Conservation (phyloP, 306 rosid genomes). For the Dryas alaskensis region DNA sequence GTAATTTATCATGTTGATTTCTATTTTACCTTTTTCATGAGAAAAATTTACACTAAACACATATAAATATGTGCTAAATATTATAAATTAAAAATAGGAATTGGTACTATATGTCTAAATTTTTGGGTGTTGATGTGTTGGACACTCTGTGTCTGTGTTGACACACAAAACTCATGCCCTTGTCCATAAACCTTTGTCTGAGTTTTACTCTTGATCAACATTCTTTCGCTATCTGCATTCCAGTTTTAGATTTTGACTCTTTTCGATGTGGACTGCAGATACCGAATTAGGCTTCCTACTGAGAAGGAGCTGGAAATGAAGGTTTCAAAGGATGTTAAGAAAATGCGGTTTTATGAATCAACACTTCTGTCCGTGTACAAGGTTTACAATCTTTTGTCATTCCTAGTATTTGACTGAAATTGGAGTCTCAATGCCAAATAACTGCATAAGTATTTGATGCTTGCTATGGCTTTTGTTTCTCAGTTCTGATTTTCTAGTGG, state of each 20-base stretch:
- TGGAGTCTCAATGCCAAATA: slow-evolving; percentile 4
- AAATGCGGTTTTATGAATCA: slow-evolving; percentile 85
- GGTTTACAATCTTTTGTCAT: slow-evolving; percentile 44
- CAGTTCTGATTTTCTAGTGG: neutral
- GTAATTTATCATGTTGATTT: neutral
- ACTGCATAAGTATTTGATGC: neutral
- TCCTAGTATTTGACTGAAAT: neutral
- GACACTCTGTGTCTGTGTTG: neutral
- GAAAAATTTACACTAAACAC: neutral
- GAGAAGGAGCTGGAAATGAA: slow-evolving; percentile 95
- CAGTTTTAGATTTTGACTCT: slow-evolving; percentile 8
- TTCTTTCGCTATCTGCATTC: slow-evolving; percentile 8
- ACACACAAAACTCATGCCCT: neutral
- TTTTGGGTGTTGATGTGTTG: neutral
- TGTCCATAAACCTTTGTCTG: neutral
- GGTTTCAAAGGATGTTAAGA: slow-evolving; percentile 82
- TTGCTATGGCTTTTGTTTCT: slow-evolving; percentile 14
- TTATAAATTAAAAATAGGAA: neutral
- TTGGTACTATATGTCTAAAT: neutral
- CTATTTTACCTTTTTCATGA: neutral
- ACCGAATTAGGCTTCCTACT: slow-evolving; percentile 90
- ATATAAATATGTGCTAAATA: neutral
- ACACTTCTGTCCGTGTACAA: slow-evolving; percentile 86
- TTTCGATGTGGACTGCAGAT: slow-evolving; percentile 48
- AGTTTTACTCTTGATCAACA: neutral